Evolutionary conservation across 1,284 basidiomycete species (phyloP).

Genomic region (Leucocoprinus gongylophorus): DNA sequence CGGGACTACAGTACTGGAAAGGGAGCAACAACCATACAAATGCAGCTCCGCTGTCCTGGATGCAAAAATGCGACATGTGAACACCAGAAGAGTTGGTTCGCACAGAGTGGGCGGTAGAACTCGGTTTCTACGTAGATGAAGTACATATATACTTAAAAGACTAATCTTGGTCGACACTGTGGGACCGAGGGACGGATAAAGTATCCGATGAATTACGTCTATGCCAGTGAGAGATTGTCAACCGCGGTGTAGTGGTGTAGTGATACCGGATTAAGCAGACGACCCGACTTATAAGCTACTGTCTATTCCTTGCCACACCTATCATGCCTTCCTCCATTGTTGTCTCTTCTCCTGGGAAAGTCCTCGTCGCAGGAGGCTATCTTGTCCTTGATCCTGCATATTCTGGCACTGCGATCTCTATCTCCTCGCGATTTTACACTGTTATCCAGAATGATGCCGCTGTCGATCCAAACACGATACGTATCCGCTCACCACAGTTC

Average conservation of each 20-base stretch:
- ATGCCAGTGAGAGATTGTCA: conserved; percentile 10
- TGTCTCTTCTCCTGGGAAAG: conserved; percentile 93
- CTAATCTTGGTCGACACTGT: conserved; percentile 15
- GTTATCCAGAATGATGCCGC: conserved; percentile 37
- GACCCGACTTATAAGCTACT: conserved; percentile 9
- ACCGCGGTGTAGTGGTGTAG: conserved; percentile 1
- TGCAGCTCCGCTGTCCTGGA: conserved; percentile 87
- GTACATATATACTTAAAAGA: conserved; percentile 16
- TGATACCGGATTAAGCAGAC: conserved; percentile 7
- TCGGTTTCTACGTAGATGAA: conserved; percentile 16
- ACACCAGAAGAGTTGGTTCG: conserved; percentile 87
- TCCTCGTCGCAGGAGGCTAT: conserved; percentile 91
- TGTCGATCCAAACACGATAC: conserved; percentile 39
- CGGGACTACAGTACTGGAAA: conserved; percentile 49
- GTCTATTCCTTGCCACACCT: conserved; percentile 3
- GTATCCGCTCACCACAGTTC: conserved; percentile 91
- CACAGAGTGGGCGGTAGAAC: conserved; percentile 40
- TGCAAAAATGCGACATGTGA: conserved; percentile 87
- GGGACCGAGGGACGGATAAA: conserved; percentile 8
- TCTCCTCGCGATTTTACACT: conserved; percentile 92
- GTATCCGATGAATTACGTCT: conserved; percentile 10
- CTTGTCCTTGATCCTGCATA: conserved; percentile 84
- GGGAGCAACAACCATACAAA: conserved; percentile 71
- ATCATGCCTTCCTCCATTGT: conserved; percentile 47
- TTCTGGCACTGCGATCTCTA: conserved; percentile 82